These are phyloP conservation scores for Triticum turgidum DNA, from an alignment of 176 grass and related monocot genomes.

Conservation along the genomic window DNA sequence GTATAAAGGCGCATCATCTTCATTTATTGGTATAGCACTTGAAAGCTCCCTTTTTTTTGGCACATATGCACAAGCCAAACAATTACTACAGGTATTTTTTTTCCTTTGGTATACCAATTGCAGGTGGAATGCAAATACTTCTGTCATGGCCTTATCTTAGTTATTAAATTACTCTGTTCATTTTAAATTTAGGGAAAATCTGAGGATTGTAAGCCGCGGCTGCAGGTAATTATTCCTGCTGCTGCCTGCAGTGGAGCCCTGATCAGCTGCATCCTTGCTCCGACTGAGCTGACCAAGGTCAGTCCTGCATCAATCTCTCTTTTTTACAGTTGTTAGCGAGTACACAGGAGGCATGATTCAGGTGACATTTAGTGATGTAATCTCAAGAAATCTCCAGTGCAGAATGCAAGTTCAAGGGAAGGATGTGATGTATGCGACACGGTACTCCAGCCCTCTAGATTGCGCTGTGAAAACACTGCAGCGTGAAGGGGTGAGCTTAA, in stretches of 20 bases:
- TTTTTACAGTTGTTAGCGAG: conserved; percentile 10
- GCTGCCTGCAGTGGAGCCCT: conserved; percentile 74
- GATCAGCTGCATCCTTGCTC: conserved; percentile 87
- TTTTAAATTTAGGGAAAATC: conserved; percentile 58
- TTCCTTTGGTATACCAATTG: background rate
- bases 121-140: conserved; percentile 16
- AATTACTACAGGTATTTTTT: conserved; percentile 71
- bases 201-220: conserved; percentile 61
- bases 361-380: conserved; percentile 52
- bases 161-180: conserved; percentile 8
- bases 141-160: background rate
- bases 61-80: conserved; percentile 78
- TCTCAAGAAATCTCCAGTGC: conserved; percentile 75
- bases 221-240: conserved; percentile 83
- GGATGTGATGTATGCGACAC: conserved; percentile 44
- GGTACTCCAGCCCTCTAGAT: conserved; percentile 81
- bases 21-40: conserved; percentile 86
- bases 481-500: conserved; percentile 73
- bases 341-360: conserved; percentile 29
- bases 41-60: conserved; percentile 96
- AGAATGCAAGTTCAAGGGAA: conserved; percentile 99
- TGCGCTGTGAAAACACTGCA: conserved; percentile 79
- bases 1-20: conserved; percentile 94
- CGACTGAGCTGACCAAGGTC: conserved; percentile 91
- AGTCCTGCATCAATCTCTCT: conserved; percentile 9